Base-by-base conservation (phyloP, 768 basidiomycete species). In the Trametes maxima region DNA sequence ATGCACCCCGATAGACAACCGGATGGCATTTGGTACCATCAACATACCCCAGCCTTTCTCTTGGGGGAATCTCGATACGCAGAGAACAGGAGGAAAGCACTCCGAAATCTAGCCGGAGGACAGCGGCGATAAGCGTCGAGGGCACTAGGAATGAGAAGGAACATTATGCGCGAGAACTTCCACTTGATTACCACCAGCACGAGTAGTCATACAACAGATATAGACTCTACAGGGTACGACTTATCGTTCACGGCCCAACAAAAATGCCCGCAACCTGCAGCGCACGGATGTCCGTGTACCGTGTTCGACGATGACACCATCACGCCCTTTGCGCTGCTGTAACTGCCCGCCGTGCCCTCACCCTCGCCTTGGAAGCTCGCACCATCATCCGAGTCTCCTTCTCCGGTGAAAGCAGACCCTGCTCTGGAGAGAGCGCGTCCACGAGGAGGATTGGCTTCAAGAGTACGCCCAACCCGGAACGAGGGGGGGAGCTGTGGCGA, bases 241-340 rank as follows among this genome's bases (percentile, higher is more conserved):
- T 58, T 59, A 21, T 68, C 61, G 21, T 54, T 43, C 5, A 43
- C 67, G 6, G 47, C 57, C 67, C 67, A 68, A 33, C 91, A 94
- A 65, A 81, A 82, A 74, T 94, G 92, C 0, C 92, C 91, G 73
- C 91, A 94, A 4, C 91, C 92, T 44, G 89, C 83, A 14, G 89
- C 88, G 73, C 92, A 93, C 0, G 79, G 80, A 69, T 89, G 86
- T 3, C 86, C 90, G 13, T 75, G 69, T 37, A 83, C 40, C 64
- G 36, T 7, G 24, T 51, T 54, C 36, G 57, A 43, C 24, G 63
- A 59, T 21, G 54, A 43, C 3, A 44, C 43, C n/a, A 62, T 47
- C 14, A 54, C 33, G 1, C 42, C 57, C 40, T 24, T 54, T 19
- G 56, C 49, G 43, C 64, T 64, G 13, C 44, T 54, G 11, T 56